Conservation (phyloP, 1,284 basidiomycete species). For the Chondrostereum purpureum region DNA sequence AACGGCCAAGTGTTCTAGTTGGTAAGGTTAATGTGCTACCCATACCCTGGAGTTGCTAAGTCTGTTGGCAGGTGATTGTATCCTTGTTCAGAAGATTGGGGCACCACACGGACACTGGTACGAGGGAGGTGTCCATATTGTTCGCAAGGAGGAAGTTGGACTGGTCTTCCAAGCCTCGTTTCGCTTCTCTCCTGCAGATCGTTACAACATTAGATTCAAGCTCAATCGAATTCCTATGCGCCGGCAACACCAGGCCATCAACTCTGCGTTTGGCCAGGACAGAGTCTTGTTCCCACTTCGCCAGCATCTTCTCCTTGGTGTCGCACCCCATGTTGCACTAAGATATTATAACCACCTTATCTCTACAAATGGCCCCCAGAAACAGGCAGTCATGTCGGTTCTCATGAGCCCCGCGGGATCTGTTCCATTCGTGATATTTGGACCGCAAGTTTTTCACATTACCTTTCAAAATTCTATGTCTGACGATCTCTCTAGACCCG, state of each 20-base stretch:
- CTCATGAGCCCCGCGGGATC: slow-evolving; percentile 36
- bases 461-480: not conserved
- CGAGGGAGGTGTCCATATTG: slow-evolving; percentile 50
- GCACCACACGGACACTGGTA: slow-evolving; percentile 38
- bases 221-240: slow-evolving; percentile 45
- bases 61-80: slow-evolving; percentile 47
- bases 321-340: slow-evolving; percentile 1
- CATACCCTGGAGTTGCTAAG: not conserved
- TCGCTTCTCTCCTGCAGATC: slow-evolving; percentile 20
- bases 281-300: slow-evolving; percentile 12
- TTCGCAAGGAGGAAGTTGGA: slow-evolving; percentile 44
- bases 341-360: slow-evolving; percentile 38
- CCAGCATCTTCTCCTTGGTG: slow-evolving; percentile 4
- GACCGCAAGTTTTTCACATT: slow-evolving; percentile 44
- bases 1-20: slow-evolving; percentile 55
- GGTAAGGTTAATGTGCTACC: slow-evolving; percentile 28
- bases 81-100: slow-evolving; percentile 40
- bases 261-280: slow-evolving; percentile 18
- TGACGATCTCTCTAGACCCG: slow-evolving; percentile 6
- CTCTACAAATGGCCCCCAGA: slow-evolving; percentile 41
- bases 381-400: slow-evolving; percentile 49
- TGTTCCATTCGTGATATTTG: slow-evolving; percentile 56
- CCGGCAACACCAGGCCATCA: slow-evolving; percentile 49
- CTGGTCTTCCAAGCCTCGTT: slow-evolving; percentile 47
- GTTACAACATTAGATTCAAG: slow-evolving; percentile 47